Percentiles rank a stretch among this genome's conserved stretches.
Evolutionary conservation across 2,329 filamentous ascomycete genomes (phyloP).

Genomic region (Colletotrichum echinochloae): DNA sequence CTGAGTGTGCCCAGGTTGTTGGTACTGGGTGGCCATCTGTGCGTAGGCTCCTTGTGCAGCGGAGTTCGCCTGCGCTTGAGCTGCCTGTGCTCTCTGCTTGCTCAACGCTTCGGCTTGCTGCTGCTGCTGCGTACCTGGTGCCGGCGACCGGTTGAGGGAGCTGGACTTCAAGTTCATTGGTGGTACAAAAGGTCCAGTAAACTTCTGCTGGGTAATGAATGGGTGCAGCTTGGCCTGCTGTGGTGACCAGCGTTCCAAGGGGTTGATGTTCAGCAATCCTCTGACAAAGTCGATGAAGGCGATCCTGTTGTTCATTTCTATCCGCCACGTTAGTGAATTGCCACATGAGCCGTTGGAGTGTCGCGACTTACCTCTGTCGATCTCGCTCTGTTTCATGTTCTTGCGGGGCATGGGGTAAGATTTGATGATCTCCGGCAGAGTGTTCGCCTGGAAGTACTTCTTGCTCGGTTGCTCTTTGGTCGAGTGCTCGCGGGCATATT

Average conservation of each 20-base stretch:
- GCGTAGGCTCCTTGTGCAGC: conserved; percentile 73
- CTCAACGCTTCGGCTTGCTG: conserved; percentile 94
- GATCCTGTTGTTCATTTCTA: conserved; percentile 98
- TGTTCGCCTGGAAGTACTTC: conserved; percentile 97
- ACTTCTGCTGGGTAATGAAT: conserved; percentile 99
- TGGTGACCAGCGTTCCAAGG: conserved; percentile 95
- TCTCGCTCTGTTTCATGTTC: conserved; percentile 98
- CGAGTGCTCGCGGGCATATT: conserved; percentile 94
- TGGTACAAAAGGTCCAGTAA: conserved; percentile 93
- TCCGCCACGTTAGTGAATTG: conserved; percentile 42
- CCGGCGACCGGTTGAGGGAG: conserved; percentile 85
- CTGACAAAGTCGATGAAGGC: conserved; percentile 99
- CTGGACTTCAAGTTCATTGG: conserved; percentile 96
- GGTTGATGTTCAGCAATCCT: conserved; percentile 92
- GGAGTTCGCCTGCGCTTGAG: conserved; percentile 76
- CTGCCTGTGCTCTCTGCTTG: conserved; percentile 85
- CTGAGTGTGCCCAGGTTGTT: conserved; percentile 59
- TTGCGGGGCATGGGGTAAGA: conserved; percentile 98
- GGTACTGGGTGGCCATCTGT: conserved; percentile 61
- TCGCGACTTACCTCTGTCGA: conserved; percentile 82
- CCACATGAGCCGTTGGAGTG: background rate
- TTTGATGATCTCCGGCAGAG: conserved; percentile 95
- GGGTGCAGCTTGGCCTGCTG: conserved; percentile 97
- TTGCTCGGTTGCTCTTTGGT: conserved; percentile 99
- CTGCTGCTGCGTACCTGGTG: conserved; percentile 94